Evolutionary conservation across 2,329 filamentous ascomycete genomes (phyloP), one percentile per base, ranked within the genome.

Genomic region (Hymenotorrendiella dingleyae): DNA sequence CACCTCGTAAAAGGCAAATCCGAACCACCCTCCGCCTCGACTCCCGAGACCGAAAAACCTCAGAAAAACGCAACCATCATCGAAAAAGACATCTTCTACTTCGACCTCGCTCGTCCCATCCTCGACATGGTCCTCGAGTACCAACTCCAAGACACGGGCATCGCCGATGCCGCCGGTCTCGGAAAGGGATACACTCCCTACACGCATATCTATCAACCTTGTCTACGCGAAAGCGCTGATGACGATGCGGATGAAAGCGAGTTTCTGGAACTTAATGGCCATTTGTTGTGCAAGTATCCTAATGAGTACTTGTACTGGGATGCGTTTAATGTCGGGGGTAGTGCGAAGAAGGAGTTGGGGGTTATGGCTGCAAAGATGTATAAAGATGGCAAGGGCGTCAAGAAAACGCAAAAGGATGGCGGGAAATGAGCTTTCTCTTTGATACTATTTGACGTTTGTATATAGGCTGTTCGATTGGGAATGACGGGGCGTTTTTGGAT

Each of bases 241-340:
- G 49, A 54, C 4, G 41, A 45, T 26, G 53, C 47, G 2, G 32
- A 46, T 2, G 27, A 21, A 27, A 42, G 28, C 22, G 42, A 38
- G n/a, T 24, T 46, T 12, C 36, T 28, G 0, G 51, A 57, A 17
- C 11, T 45, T 0, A 53, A 54, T 17, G 55, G 58, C 17, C 29
- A 52, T 29, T 12, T 52, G 3, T 43, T 64, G 20, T 78, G 75
- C 52, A 48, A 49, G 4, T 28, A 48, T 2, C 56, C 56, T 6
- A 59, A 69, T 11, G 62, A 69, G 10, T 70, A 74, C 46, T 60
- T 80, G 2, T 79, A 76, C 55, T 72, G 69, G 57, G 72, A 73
- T 36, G 62, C 65, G 0, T 76, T 75, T 30, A 71, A 64, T 1
- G 58, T 78, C 4, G 63, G 62, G 11, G 48, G 50, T 28, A 55